Conservation (phyloP, 441 rosid species). For the Populus hybrid region DNA sequence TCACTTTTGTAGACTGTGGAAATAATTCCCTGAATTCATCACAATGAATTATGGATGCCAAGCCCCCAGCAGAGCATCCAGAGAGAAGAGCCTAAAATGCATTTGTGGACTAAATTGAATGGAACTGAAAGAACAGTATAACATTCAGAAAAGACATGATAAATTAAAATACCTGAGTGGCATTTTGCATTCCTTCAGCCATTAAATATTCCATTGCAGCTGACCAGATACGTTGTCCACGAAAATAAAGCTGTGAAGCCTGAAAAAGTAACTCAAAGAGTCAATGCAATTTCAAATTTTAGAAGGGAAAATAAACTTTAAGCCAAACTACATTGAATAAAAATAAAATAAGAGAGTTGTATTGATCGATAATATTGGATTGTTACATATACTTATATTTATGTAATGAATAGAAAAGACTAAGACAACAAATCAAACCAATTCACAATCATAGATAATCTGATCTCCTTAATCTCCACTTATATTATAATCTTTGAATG, state of each 20-base stretch:
- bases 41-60: slow-evolving; percentile 76
- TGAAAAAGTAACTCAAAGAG: slow-evolving; percentile 10
- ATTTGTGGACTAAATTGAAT: neutral
- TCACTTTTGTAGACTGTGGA: slow-evolving; percentile 57
- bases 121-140: neutral
- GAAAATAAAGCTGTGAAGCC: slow-evolving; percentile 58
- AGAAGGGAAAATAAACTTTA: neutral
- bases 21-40: slow-evolving; percentile 68
- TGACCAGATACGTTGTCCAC: slow-evolving; percentile 89
- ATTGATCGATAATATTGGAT: too few relatives aligned
- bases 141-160: neutral
- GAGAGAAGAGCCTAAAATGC: slow-evolving; percentile 69
- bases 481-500: too few relatives aligned
- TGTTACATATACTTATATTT: too few relatives aligned
- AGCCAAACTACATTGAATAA: neutral
- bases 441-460: too few relatives aligned
- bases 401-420: too few relatives aligned
- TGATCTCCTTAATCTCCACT: too few relatives aligned
- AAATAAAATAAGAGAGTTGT: too few relatives aligned
- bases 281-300: neutral
- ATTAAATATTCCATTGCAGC: slow-evolving; percentile 83
- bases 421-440: too few relatives aligned
- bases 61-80: slow-evolving; percentile 94
- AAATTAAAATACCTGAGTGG: slow-evolving; percentile 51
- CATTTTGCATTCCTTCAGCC: slow-evolving; percentile 67